Evolutionary conservation across 1,284 basidiomycete genomes (phyloP).

Genomic region (Blastosporella zonata): DNA sequence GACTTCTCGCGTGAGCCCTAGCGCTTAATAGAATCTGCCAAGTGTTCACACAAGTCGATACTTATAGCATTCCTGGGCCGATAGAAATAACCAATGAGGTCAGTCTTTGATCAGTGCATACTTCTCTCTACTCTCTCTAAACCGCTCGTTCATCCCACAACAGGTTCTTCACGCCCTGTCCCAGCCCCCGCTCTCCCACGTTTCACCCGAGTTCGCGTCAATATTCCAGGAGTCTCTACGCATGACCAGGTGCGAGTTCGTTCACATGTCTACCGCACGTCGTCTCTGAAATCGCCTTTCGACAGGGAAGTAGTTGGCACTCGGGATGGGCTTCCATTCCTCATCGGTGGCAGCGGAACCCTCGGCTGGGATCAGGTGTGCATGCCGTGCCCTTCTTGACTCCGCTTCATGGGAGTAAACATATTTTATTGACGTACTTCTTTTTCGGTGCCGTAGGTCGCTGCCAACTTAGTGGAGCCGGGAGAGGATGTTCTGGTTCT

Average conservation of each 20-base stretch:
- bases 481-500: slow-evolving; percentile 82
- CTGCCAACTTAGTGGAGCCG: slow-evolving; percentile 79
- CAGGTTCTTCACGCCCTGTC: slow-evolving; percentile 72
- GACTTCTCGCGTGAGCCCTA: slow-evolving; percentile 60
- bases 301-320: slow-evolving; percentile 74
- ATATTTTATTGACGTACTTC: not conserved
- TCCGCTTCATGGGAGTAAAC: not conserved
- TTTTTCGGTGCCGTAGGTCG: slow-evolving; percentile 45
- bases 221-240: slow-evolving; percentile 89
- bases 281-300: slow-evolving; percentile 40
- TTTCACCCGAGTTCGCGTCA: slow-evolving; percentile 87
- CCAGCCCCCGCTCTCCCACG: slow-evolving; percentile 87
- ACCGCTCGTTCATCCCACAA: slow-evolving; percentile 1
- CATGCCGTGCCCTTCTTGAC: not conserved
- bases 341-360: slow-evolving; percentile 91
- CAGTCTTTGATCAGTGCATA: slow-evolving; percentile 11
- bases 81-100: slow-evolving; percentile 82
- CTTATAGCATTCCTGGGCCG: slow-evolving; percentile 74
- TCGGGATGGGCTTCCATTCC: slow-evolving; percentile 77
- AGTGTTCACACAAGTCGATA: slow-evolving; percentile 6
- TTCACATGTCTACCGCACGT: slow-evolving; percentile 65
- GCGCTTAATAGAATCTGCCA: not conserved
- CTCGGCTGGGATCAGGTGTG: slow-evolving; percentile 86
- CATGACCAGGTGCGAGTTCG: slow-evolving; percentile 67
- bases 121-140: not conserved